Base-by-base conservation (phyloP, 768 basidiomycete species). In the Trametes gibbosa region DNA sequence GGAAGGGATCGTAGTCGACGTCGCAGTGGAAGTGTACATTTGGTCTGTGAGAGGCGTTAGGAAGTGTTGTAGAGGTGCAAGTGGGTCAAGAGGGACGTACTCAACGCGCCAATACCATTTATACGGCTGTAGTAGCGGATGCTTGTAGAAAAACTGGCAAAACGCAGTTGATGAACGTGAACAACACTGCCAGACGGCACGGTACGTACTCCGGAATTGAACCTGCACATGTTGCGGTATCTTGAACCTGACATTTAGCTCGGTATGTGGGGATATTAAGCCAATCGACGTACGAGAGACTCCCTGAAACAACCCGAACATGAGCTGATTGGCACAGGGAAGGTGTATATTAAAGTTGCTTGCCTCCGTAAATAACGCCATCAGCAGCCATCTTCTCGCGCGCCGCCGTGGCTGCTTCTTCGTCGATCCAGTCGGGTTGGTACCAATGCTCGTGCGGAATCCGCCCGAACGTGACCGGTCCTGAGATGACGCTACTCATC, bases 181-280 rank as follows among this genome's bases (percentile, higher is more conserved):
- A 8, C 5, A 37, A 46, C 10, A 39, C 37, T 39, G 17, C 37
- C 13, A 39, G 17, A 16, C 27, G 9, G 24, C 50, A 14, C 19
- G 29, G 17, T 12, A 69, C 81, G 59, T 63, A 85, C 84, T 1
- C 84, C 87, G 1, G 85, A 87, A 70, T 88, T 86, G 72, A 82
- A 90, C 37, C 87, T 77, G 68, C 88, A 89, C 88, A 90, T 89
- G 55, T 88, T 86, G n/a, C 86, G 79, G 64, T 90, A 88, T n/a
- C 76, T 80, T 35, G 4, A 17, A 32, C 29, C 29, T 32, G n/a
- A 23, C 10, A 2, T 9, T 46, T 32, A 23, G 21, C 17, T 5
- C 19, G 3, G 24, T 29, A 39, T 39, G 37, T 5, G 7, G 16
- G 37, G 13, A 13, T 12, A 5, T 7, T 9, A 14, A 12, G 14